phyloP scores from a whole-genome alignment of 352 stramenopile species.

The Phytophthora chlamydospora region DNA sequence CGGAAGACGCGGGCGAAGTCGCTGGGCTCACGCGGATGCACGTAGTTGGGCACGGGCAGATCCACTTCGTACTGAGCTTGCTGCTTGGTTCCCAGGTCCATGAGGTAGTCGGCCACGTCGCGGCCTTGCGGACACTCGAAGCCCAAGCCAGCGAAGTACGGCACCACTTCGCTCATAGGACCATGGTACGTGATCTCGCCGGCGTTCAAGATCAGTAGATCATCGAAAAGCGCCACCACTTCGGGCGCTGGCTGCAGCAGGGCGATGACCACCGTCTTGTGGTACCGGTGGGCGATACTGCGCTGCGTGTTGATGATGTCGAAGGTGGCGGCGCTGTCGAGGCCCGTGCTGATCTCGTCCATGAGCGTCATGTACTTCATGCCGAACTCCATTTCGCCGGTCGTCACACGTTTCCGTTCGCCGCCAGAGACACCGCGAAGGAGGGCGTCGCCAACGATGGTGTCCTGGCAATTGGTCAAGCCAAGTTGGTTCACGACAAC shows the following conservation, averaged over 20 bases:
- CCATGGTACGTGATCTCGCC: slow-evolving; percentile 42
- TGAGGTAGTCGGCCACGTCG: slow-evolving; percentile 92
- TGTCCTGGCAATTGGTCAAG: slow-evolving; percentile 59
- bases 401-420: slow-evolving; percentile 72
- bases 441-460: slow-evolving; percentile 64
- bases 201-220: slow-evolving; percentile 47
- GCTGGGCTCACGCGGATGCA: slow-evolving; percentile 27
- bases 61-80: slow-evolving; percentile 28
- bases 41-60: slow-evolving; percentile 1
- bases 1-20: slow-evolving; percentile 57
- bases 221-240: slow-evolving; percentile 48
- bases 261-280: slow-evolving; percentile 58
- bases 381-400: slow-evolving; percentile 81
- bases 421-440: slow-evolving; percentile 69
- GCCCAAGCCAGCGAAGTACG: slow-evolving; percentile 80
- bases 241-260: slow-evolving; percentile 74
- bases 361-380: slow-evolving; percentile 69
- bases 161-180: slow-evolving; percentile 45
- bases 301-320: slow-evolving; percentile 85
- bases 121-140: slow-evolving; percentile 52
- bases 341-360: slow-evolving; percentile 92
- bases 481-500: slow-evolving; percentile 62
- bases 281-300: slow-evolving; percentile 39
- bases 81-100: slow-evolving; percentile 57
- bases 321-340: slow-evolving; percentile 89